Conservation (phyloP, 1,284 basidiomycete species). For the Cystobasidium slooffiae region DNA sequence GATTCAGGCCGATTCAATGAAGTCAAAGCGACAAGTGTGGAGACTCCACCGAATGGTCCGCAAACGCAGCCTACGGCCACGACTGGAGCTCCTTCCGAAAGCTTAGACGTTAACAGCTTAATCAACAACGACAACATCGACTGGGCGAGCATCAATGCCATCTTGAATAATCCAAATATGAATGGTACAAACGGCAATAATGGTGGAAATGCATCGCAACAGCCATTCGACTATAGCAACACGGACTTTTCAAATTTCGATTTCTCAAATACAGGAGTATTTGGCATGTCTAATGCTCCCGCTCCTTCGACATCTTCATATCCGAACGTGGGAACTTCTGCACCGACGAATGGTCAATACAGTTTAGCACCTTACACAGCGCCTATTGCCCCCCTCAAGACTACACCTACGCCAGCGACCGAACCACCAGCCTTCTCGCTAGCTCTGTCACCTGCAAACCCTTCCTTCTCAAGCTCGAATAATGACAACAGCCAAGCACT, state of each 20-base stretch:
- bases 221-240: conserved; percentile 13
- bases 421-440: conserved; percentile 17
- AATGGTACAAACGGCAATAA: background rate
- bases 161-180: conserved; percentile 10
- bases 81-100: background rate
- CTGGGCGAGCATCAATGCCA: conserved; percentile 36
- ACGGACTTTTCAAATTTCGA: conserved; percentile 18
- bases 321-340: background rate
- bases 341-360: background rate
- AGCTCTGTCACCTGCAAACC: conserved; percentile 10
- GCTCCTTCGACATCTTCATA: background rate
- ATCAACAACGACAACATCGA: conserved; percentile 34
- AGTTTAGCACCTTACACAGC: background rate
- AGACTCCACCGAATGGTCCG: background rate
- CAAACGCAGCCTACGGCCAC: background rate
- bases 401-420: background rate
- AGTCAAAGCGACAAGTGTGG: conserved; percentile 6
- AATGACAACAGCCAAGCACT: conserved; percentile 31
- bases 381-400: background rate
- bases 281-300: conserved; percentile 6
- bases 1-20: conserved; percentile 17
- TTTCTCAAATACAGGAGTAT: conserved; percentile 12
- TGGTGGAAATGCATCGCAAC: background rate
- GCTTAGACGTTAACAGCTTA: conserved; percentile 16
- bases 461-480: conserved; percentile 4